Base-by-base conservation (phyloP, 1,284 basidiomycete species). In the Laetiporus sulphureus region DNA sequence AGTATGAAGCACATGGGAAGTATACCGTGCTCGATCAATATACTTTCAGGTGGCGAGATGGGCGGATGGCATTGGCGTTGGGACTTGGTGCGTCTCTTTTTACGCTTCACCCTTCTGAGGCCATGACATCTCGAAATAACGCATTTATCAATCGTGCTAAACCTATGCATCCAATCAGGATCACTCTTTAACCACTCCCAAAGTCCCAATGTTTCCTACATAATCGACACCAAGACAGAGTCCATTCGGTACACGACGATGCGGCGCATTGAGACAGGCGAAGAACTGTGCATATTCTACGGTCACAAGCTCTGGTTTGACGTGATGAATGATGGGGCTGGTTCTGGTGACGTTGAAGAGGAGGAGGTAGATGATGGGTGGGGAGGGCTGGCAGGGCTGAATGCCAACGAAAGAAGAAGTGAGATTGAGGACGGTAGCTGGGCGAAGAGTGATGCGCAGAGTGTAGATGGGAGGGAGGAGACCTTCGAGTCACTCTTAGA, bases 271-370 rank as follows among this genome's bases (percentile, higher is more conserved):
- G 47, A 66, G 6, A 57, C 64, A 2, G 79, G 72, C 31, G 85
- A 92, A 53, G 90, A 93, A 57, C 70, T 91, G 3, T 86, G 76
- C 51, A 90, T 92, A 48, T 85, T 77, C 54, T 88, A 91, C 52
- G 85, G 80, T 0, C 74, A 77, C 47, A 72, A 73, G 18, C 68
- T 82, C 3, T 82, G 80, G 81, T 84, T 83, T 50, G 57, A 71
- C 15, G 67, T 68, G 5, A 56, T 63, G 15, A 71, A 63, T 30
- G 35, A 42, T 13, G 25, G 40, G 20, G 16, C 38, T 4, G 5
- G 5, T 8, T 27, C 33, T 2, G n/a, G n/a, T n/a, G n/a, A n/a
- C n/a, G n/a, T n/a, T n/a, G 18, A 20, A 31, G 43, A 22, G 12
- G 45, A 45, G n/a, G 45, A 55, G 16, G 30, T 41, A 3, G 66